Conservation (phyloP, 2,329 filamentous ascomycete species). For the Fusarium xylarioides region DNA sequence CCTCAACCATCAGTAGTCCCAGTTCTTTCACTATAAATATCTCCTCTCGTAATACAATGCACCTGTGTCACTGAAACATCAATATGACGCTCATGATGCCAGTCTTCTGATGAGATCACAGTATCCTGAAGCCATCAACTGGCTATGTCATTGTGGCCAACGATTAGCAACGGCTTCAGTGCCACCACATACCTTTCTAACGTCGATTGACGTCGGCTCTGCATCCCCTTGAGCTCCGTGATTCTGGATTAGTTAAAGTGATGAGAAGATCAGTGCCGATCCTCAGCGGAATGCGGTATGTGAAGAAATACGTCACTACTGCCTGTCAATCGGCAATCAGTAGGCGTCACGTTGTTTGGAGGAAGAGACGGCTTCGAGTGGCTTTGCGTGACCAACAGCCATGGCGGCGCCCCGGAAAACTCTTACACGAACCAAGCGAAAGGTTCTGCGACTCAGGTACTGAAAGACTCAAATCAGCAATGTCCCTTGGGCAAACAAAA, state of each 20-base stretch:
- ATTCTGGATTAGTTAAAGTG: neutral
- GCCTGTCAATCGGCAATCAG: neutral
- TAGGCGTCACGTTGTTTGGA: neutral
- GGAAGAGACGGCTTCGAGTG: neutral
- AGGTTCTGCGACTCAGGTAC: too few relatives aligned
- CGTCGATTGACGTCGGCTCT: neutral
- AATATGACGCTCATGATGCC: too few relatives aligned
- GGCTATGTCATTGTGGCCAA: neutral
- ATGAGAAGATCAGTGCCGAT: neutral
- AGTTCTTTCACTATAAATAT: neutral
- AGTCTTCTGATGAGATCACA: too few relatives aligned
- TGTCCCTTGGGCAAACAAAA: accelerated
- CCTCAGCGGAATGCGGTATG: neutral
- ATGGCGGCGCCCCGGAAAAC: neutral
- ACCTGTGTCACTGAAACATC: neutral
- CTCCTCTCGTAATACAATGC: neutral
- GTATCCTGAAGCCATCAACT: neutral
- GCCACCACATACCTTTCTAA: neutral
- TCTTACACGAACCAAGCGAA: neutral
- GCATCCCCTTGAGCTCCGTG: neutral
- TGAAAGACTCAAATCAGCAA: neutral
- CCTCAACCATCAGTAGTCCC: neutral
- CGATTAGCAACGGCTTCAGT: neutral
- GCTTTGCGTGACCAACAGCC: neutral
- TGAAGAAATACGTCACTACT: neutral